A percentile compares a stretch with the other conserved stretches of the same genome.
Evolutionary conservation across 345 rosid genomes (phyloP).

Genomic region (Melaleuca alternifolia): DNA sequence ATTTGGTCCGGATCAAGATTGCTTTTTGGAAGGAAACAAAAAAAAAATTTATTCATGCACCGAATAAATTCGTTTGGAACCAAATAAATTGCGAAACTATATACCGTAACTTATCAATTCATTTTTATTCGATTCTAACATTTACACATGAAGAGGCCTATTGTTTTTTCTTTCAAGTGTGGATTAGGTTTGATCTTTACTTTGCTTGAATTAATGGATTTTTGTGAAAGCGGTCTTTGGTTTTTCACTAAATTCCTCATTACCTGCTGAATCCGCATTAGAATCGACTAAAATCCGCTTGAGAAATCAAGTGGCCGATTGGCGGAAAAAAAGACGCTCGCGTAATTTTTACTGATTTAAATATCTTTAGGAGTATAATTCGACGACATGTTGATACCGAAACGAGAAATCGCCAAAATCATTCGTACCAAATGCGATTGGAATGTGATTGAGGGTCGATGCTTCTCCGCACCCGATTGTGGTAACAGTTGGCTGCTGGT

Average conservation of each 20-base stretch:
- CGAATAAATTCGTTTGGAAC: background rate
- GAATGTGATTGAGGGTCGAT: background rate
- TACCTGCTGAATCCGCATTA: background rate
- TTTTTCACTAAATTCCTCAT: background rate
- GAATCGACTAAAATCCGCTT: background rate
- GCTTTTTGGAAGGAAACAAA: background rate
- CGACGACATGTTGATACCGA: background rate
- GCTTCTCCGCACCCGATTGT: background rate
- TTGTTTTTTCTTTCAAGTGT: background rate
- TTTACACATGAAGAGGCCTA: background rate
- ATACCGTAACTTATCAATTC: rapidly evolving
- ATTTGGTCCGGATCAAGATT: background rate
- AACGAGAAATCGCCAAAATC: background rate
- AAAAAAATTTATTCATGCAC: background rate
- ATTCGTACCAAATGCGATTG: background rate
- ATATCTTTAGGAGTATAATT: background rate
- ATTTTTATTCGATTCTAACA: background rate
- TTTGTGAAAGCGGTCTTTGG: background rate
- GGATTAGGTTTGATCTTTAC: background rate
- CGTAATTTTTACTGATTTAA: background rate
- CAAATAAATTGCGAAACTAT: background rate
- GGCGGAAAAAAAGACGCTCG: no score
- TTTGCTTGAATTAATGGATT: background rate
- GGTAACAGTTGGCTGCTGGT: background rate
- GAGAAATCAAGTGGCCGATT: background rate